Evolutionary conservation across 805 yeast genomes (phyloP), one percentile per base, ranked within the genome.

Genomic region (Gaillardinia entomophila): DNA sequence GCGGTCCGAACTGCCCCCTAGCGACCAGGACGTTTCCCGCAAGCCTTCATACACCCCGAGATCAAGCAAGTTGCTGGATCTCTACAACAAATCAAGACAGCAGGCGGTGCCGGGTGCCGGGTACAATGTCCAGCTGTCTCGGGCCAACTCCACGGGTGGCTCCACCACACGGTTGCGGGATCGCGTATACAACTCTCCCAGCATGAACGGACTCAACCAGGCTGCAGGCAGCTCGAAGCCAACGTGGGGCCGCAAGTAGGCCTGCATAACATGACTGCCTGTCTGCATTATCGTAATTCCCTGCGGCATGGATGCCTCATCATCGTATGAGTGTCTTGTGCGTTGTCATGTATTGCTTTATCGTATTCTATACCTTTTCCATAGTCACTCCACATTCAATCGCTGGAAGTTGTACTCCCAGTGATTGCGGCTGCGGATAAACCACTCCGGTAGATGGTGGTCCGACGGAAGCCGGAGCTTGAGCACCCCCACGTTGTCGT

Each of bases 361-460:
- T n/a, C n/a, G n/a, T n/a, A n/a, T n/a, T n/a, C n/a, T n/a, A n/a
- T n/a, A n/a, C n/a, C n/a, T n/a, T n/a, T n/a, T n/a, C n/a, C n/a
- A n/a, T n/a, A n/a, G n/a, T n/a, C n/a, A n/a, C n/a, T n/a, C n/a
- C n/a, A n/a, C n/a, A 19, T 39, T 45, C 27, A 38, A 15, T 27
- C 24, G 26, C 24, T 32, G 31, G 35, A 41, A 52, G n/a, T 54
- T 67, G 29, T 54, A 57, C 43, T 82, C 88, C 94, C 90, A 84
- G 33, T 62, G 48, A 38, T 77, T 72, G 37, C 89, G 55, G 36
- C 82, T 83, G 19, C 60, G 54, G 14, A 62, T 62, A 45, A 85
- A 84, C 96, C 96, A 87, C 2, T 51, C 61, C 0, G 95, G 95
- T n/a, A 87, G 62, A 26, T 69, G 62, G 10, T 65, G 56, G 31